Evolutionary conservation across 129 eudicot species (phyloP), one percentile per base, ranked within the genome.

Genomic region (Lactuca saligna): DNA sequence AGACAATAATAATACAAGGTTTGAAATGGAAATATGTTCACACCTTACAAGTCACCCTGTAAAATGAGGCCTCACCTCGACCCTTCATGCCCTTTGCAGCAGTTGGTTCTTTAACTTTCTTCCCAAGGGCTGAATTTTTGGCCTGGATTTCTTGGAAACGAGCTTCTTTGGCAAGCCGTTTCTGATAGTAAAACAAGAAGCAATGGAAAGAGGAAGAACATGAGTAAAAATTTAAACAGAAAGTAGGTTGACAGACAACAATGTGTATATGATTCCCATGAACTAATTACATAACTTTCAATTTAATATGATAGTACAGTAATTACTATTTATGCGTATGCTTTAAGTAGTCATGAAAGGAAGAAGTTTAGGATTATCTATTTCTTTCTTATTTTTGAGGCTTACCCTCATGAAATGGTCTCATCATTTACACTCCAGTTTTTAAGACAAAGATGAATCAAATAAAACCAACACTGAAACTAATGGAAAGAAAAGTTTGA

Each of bases 81-180:
- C 93, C 90, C 79, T 82, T 90, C 6, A 67, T 58, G 63, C 78
- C 83, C 87, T 85, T 94, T 16, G 75, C 51, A 71, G 95, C 69
- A 37, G 81, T 58, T 39, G 84, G 61, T 69, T 84, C 91, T 82
- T 90, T 94, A 15, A 72, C 89, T 85, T 94, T 94, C 83, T 94
- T 94, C 68, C 99, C 99, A 25, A 82, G 86, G 17, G 93, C 85
- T 48, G 78, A 93, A 78, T 85, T 91, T 83, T 94, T 94, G 33
- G 93, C 96, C 80, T 89, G 97, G 56, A 73, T 75, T 80, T 94
- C 99, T 75, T 87, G 96, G 60, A 81, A 63, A 37, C 93, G 97
- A 56, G 97, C 97, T 87, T 89, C 99, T 85, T 94, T 94, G 77
- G 99, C 97, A 75, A 94, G 88, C 54, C 99, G 81, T 94, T 87